Evolutionary conservation across 306 rosid species (phyloP).

Genomic region (Gynostemma pentaphyllum): DNA sequence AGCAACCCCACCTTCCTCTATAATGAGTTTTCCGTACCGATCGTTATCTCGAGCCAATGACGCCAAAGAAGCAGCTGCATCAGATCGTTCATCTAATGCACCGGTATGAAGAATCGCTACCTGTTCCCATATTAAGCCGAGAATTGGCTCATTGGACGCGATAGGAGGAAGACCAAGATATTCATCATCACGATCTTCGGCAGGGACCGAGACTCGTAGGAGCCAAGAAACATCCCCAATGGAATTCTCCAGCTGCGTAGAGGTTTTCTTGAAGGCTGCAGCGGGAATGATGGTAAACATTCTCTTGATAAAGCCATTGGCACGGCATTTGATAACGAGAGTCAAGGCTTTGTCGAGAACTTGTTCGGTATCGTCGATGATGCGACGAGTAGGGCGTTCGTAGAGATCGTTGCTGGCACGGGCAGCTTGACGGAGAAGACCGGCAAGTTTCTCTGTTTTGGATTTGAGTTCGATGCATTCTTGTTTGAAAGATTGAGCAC

Average conservation of each 20-base stretch:
- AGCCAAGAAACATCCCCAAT: conserved; percentile 76
- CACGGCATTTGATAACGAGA: conserved; percentile 54
- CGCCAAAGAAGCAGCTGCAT: conserved; percentile 61
- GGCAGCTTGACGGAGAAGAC: conserved; percentile 65
- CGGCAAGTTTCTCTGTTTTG: conserved; percentile 64
- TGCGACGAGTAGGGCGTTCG: conserved; percentile 68
- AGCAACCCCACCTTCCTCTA: conserved; percentile 59
- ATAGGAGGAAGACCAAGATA: conserved; percentile 72
- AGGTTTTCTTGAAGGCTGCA: conserved; percentile 42
- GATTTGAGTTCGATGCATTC: conserved; percentile 59
- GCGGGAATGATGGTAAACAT: conserved; percentile 67
- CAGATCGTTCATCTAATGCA: conserved; percentile 40
- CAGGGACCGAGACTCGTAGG: conserved; percentile 55
- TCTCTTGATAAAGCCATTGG: conserved; percentile 36
- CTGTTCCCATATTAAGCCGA: conserved; percentile 68
- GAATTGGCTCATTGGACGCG: conserved; percentile 59
- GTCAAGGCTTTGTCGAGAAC: conserved; percentile 54
- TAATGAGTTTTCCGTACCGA: conserved; percentile 48
- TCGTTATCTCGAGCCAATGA: conserved; percentile 69
- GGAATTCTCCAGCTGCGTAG: conserved; percentile 51
- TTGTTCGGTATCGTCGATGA: conserved; percentile 64
- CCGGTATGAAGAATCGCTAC: conserved; percentile 42
- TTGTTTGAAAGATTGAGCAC: conserved; percentile 38
- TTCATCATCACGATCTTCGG: conserved; percentile 54
- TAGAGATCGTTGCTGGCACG: conserved; percentile 62